These are phyloP conservation scores for Stemphylium beticola DNA, from an alignment of 2,329 filamentous ascomycete genomes.

Conservation along the genomic window DNA sequence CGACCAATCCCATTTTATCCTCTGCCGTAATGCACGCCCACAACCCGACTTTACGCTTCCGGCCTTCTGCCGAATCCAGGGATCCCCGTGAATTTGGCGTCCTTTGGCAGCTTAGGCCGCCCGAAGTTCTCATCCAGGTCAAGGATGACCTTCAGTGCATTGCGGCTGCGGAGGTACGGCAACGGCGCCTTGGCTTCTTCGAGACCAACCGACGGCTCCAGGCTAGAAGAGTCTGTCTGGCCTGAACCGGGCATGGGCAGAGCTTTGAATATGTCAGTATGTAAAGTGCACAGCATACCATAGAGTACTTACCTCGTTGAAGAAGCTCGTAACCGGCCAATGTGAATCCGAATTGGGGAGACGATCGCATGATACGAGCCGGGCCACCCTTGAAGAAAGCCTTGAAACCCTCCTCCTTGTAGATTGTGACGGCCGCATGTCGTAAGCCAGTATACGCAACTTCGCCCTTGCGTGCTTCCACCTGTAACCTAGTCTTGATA, in stretches of 20 bases:
- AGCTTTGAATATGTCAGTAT: constrained; percentile 35
- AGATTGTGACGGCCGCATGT: constrained; percentile 83
- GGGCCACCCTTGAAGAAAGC: constrained; percentile 99
- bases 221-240: constrained; percentile 52
- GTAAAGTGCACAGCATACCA: background rate
- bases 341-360: constrained; percentile 97
- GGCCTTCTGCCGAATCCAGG: constrained; percentile 45
- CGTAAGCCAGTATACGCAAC: constrained; percentile 83
- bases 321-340: constrained; percentile 93
- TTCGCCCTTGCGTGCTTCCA: constrained; percentile 96
- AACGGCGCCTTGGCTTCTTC: constrained; percentile 68
- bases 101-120: constrained; percentile 65
- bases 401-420: constrained; percentile 87
- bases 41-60: constrained; percentile 27
- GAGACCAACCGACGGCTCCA: constrained; percentile 68
- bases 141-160: constrained; percentile 93
- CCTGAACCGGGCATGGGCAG: constrained; percentile 79
- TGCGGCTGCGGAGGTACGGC: constrained; percentile 76
- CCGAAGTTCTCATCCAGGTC: constrained; percentile 96
- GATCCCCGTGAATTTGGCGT: constrained; percentile 43
- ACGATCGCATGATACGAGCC: constrained; percentile 91
- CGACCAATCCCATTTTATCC: constrained; percentile 43
- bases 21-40: constrained; percentile 24
- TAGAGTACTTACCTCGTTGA: constrained; percentile 61
- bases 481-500: constrained; percentile 98